Evolutionary conservation across 805 yeast species (phyloP), one percentile per base, ranked within the genome.

Genomic region (Scheffersomyces ergatensis): DNA sequence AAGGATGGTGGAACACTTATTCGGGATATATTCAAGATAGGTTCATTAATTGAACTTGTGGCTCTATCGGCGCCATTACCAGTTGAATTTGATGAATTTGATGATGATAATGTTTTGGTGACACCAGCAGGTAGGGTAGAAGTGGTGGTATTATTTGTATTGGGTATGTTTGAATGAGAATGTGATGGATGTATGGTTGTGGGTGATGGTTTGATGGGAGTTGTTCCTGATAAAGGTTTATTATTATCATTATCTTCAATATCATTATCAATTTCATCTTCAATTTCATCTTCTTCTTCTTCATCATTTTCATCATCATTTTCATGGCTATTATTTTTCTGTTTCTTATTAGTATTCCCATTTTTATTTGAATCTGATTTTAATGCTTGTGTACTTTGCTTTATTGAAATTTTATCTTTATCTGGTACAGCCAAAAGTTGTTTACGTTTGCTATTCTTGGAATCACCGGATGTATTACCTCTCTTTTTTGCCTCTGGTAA

Each of bases 401-500:
- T 6, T 21, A 21, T 7, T 26, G 9, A 17, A 16, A 9, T 13
- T 26, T 26, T n/a, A 6, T 5, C 12, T 7, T 26, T 34, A 29
- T 29, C 15, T 14, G n/a, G n/a, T 5, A 27, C 29, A 8, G 34
- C 15, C n/a, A 20, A 3, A 5, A 21, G 11, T 36, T 25, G 39
- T 39, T 33, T 31, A 16, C 26, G 34, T 18, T 32, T 42, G 9
- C 9, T 7, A 21, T 7, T 21, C 26, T 40, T 45, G 17, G 38
- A 31, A 4, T 43, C 45, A 5, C 17, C 48, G 33, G 59, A 39
- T 5, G 51, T 44, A 36, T 55, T 57, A 15, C 66, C 61, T 53
- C 70, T 62, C 63, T 59, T 77, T 53, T 70, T 80, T 21, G 72
- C 75, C 47, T 77, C 84, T 1, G 89, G 90, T 38, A 84, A 70